phyloP scores from a whole-genome alignment of 129 eudicot species.

The Saussurea involucrata region DNA sequence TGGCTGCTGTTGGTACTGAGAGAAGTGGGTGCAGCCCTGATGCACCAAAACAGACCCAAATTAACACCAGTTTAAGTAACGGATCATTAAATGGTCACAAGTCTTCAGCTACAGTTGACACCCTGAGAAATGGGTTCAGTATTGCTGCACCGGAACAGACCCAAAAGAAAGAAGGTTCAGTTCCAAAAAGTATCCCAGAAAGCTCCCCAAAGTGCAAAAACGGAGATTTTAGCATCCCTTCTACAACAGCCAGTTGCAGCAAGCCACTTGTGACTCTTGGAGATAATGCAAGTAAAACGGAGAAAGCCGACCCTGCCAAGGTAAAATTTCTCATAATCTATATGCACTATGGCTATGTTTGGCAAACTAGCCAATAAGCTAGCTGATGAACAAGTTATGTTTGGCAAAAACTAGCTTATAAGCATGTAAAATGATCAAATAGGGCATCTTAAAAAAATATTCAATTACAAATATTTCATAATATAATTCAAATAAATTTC shows the following conservation, averaged over 20 bases:
- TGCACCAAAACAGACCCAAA: slow-evolving; percentile 2
- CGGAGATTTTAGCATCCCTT: not conserved
- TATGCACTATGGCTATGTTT: not conserved
- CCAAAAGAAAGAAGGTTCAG: slow-evolving; percentile 9
- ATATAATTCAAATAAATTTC: no score
- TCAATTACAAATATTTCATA: no score
- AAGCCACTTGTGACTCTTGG: not conserved
- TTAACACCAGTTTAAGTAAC: slow-evolving; percentile 15
- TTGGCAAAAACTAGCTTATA: no score
- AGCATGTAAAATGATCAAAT: no score
- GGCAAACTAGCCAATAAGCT: no score
- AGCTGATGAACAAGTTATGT: no score
- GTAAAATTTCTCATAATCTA: not conserved
- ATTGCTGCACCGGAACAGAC: slow-evolving; percentile 15
- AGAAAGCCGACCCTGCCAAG: not conserved
- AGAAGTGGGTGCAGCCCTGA: not conserved
- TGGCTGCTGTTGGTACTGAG: slow-evolving; percentile 20
- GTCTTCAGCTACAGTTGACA: slow-evolving; percentile 18
- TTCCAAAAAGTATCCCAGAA: slow-evolving; percentile 10
- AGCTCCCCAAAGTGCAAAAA: not conserved
- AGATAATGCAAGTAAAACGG: slow-evolving; percentile 9
- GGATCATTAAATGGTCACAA: slow-evolving; percentile 15
- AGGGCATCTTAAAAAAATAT: no score
- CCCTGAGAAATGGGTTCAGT: slow-evolving; percentile 18
- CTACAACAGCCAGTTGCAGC: not conserved